A percentile compares a stretch with the other conserved stretches of the same genome.
Conservation (phyloP, 495 filamentous ascomycete species). For the Xylaria venustula region DNA sequence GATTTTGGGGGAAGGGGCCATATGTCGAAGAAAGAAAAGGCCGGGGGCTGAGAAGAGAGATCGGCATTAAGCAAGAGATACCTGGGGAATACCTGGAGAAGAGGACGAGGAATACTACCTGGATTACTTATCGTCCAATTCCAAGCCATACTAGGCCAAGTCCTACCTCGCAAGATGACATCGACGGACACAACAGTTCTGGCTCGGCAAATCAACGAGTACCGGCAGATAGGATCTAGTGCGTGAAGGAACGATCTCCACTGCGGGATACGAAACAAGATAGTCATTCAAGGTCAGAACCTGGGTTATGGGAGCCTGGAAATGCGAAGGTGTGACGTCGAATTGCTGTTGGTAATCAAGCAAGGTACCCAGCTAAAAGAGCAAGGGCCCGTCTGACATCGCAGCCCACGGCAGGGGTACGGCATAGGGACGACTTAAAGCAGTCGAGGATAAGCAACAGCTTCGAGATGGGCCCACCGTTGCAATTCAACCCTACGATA, state of each 20-base stretch:
- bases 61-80: background rate
- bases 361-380: background rate
- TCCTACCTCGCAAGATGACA: background rate
- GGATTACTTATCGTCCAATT: background rate
- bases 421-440: background rate
- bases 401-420: background rate
- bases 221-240: background rate
- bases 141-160: background rate
- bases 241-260: background rate
- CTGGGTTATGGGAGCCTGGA: background rate
- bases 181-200: background rate
- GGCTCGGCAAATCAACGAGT: background rate
- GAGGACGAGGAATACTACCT: background rate
- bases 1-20: background rate
- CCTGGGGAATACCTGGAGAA: slow-evolving; percentile 3
- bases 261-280: background rate
- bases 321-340: background rate
- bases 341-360: background rate
- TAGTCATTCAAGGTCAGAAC: background rate
- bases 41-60: background rate
- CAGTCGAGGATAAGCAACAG: background rate
- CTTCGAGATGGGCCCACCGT: background rate
- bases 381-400: background rate
- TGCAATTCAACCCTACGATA: background rate
- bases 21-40: background rate